Conservation (phyloP, 768 basidiomycete species). For the Serendipita sp. region DNA sequence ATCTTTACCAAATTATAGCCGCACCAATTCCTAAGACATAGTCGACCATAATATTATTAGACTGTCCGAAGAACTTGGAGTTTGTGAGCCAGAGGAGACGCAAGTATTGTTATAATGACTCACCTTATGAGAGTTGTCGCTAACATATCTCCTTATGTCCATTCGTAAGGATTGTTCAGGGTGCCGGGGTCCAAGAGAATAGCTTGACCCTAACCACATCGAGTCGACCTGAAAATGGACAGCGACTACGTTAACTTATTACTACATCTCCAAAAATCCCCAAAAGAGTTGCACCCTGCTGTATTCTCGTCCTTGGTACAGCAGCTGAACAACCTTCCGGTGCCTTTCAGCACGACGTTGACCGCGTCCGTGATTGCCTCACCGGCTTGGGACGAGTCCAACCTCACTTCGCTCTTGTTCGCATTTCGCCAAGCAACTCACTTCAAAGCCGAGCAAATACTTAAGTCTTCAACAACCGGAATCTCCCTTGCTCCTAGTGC, state of each 20-base stretch:
- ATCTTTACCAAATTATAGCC: constrained; percentile 11
- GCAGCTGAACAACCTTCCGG: not conserved
- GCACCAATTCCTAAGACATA: constrained; percentile 75
- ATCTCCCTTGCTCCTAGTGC: constrained; percentile 9
- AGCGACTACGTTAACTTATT: not conserved
- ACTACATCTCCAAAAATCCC: not conserved
- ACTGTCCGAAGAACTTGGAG: constrained; percentile 59
- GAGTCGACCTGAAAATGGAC: not conserved
- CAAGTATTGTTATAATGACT: not conserved
- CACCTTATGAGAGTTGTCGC: constrained; percentile 9
- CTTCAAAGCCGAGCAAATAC: constrained; percentile 29
- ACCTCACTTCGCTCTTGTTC: constrained; percentile 32
- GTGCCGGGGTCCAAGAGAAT: not conserved
- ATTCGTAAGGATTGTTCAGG: not conserved
- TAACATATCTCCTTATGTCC: constrained; percentile 9
- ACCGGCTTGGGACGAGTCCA: constrained; percentile 13
- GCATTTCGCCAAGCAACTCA: constrained; percentile 47
- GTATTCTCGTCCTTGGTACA: not conserved
- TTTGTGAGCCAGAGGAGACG: constrained; percentile 4
- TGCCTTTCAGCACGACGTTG: not conserved
- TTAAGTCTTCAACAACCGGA: constrained; percentile 21
- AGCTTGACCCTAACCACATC: not conserved
- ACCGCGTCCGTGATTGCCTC: constrained; percentile 1
- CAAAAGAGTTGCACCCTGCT: not conserved
- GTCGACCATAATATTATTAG: constrained; percentile 70